A percentile compares a stretch with the other conserved stretches of the same genome.
These are phyloP conservation scores for Myxozyma monticola DNA, from an alignment of 805 yeast species.

Conservation along the genomic window DNA sequence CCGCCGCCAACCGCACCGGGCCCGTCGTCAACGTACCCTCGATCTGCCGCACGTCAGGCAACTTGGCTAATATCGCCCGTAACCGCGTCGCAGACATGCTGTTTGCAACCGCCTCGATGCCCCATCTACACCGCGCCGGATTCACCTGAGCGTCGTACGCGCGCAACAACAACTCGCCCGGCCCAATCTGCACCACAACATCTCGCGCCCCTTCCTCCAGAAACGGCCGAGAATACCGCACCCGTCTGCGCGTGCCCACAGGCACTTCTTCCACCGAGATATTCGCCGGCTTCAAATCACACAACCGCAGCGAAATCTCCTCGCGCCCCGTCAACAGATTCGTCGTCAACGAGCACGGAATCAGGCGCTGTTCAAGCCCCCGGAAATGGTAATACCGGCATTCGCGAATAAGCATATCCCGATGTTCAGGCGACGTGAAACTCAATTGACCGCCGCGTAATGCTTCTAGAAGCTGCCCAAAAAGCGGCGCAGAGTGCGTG, in stretches of 20 bases:
- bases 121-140: slow-evolving; percentile 14
- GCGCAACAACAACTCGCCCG: slow-evolving; percentile 8
- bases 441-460: slow-evolving; percentile 56
- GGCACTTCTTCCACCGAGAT: slow-evolving; percentile 2
- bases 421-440: slow-evolving; percentile 53
- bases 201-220: slow-evolving; percentile 16
- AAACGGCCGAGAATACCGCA: slow-evolving; percentile 29
- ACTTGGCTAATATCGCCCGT: background rate
- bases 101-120: slow-evolving; percentile 6
- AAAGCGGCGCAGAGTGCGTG: slow-evolving; percentile 55
- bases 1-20: slow-evolving; percentile 9
- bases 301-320: slow-evolving; percentile 57
- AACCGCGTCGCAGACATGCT: slow-evolving; percentile 9
- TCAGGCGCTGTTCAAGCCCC: slow-evolving; percentile 68
- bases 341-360: slow-evolving; percentile 50
- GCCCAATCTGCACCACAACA: slow-evolving; percentile 14
- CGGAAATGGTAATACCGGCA: slow-evolving; percentile 75
- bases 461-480: slow-evolving; percentile 54
- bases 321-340: slow-evolving; percentile 55
- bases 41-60: background rate
- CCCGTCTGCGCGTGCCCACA: background rate
- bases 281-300: slow-evolving; percentile 44
- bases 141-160: slow-evolving; percentile 13
- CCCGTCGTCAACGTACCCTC: background rate
- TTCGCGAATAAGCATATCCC: slow-evolving; percentile 62